Base-by-base conservation (phyloP, 371 early-diverging fungal species). In the Mucor piriformis region DNA sequence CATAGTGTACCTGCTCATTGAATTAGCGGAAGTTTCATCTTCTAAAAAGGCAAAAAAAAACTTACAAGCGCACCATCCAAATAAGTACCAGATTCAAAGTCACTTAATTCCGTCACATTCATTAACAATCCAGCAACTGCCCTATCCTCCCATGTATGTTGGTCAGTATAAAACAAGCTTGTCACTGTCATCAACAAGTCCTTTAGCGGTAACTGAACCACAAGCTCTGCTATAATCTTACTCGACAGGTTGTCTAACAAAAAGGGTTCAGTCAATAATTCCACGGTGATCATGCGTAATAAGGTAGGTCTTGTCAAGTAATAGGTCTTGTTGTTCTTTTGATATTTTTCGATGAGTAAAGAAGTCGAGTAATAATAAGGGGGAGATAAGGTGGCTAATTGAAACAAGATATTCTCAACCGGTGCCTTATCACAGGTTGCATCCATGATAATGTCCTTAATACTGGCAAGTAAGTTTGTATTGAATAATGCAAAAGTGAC, bases 101-200 rank as follows among this genome's bases (percentile, higher is more conserved):
- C 61, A 20, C 63, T 62, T 34, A 76, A 37, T 13, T 59, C 50
- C 12, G 69, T 76, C 3, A 73, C 48, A 54, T 76, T 76, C 32
- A 73, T 73, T 32, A 73, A 47, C 20, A 76, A 48, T 13, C 71
- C 69, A 4, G 68, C 71, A 3, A 67, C 52, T 3, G 51, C 20
- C 35, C 27, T 7, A 58, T 55, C 61, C 21, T 62, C 43, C n/a
- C 55, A 27, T 52, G 38, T 15, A 25, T 50, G 13, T 7, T 27
- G 40, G 3, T 42, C 15, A 6, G 34, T 18, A 2, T 23, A 7
- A 11, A 43, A 43, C 32, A 61, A 15, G n/a, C 38, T 37, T 6
- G 54, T 27, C 10, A 57, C 33, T 0, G 49, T 54, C 4, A 62
- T 47, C 27, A 71, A 49, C 11, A 65, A 44, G 3, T 35, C 60